These are phyloP conservation scores for Pyrrhoderma noxium DNA, from an alignment of 1,284 basidiomycete species.

Conservation along the genomic window DNA sequence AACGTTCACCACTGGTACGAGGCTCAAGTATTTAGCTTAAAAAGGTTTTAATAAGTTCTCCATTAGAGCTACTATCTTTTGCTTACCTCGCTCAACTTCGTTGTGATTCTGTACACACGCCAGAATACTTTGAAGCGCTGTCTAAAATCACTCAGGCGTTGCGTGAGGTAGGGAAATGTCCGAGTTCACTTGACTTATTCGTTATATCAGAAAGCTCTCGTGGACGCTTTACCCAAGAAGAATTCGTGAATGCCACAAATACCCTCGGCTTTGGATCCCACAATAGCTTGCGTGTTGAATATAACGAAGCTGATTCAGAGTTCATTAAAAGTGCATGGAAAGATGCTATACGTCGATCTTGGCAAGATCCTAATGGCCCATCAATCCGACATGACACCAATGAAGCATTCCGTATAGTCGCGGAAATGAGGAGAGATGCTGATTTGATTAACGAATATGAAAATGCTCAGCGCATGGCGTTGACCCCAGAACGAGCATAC, in stretches of 20 bases:
- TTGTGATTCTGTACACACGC: constrained; percentile 59
- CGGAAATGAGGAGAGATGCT: constrained; percentile 48
- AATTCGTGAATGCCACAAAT: constrained; percentile 38
- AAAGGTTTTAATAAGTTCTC: neutral
- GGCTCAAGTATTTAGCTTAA: neutral
- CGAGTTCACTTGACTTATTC: constrained; percentile 44
- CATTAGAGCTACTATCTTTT: constrained; percentile 59
- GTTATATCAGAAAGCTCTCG: constrained; percentile 52
- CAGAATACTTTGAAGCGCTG: constrained; percentile 54
- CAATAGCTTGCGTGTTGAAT: constrained; percentile 50
- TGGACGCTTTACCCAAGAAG: constrained; percentile 53
- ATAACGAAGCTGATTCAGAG: constrained; percentile 59
- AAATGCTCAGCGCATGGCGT: constrained; percentile 45
- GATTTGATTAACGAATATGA: constrained; percentile 45
- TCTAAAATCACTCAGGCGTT: constrained; percentile 38
- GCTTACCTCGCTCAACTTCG: constrained; percentile 72
- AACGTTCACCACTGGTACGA: constrained; percentile 55
- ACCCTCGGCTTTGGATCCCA: constrained; percentile 62
- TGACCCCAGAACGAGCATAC: constrained; percentile 71
- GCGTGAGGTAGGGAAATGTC: constrained; percentile 39
- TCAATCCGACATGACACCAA: constrained; percentile 44
- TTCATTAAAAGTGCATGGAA: constrained; percentile 65
- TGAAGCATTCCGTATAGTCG: constrained; percentile 58
- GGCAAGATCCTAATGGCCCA: constrained; percentile 44
- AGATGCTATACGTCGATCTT: constrained; percentile 52